A percentile compares a stretch with the other conserved stretches of the same genome.
Conservation (phyloP, 2,329 filamentous ascomycete species). For the Dactylellina leptospora region DNA sequence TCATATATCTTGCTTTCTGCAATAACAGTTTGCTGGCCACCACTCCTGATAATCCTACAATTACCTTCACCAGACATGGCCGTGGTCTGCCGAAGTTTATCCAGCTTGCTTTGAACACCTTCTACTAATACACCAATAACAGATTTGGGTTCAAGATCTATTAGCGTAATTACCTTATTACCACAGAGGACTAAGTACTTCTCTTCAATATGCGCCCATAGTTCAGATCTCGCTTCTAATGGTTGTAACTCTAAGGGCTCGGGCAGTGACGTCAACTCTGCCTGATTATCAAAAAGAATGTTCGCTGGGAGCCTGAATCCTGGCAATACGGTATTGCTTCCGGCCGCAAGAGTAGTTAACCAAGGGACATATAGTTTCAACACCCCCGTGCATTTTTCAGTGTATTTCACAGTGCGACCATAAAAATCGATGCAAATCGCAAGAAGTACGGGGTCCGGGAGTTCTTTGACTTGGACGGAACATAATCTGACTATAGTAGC, state of each 20-base stretch:
- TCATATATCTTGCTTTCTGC: too few relatives aligned
- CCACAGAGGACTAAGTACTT: not conserved
- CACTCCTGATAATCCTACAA: too few relatives aligned
- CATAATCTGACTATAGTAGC: not conserved
- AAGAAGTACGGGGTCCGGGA: not conserved
- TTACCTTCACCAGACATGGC: too few relatives aligned
- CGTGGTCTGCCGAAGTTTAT: too few relatives aligned
- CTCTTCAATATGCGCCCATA: not conserved
- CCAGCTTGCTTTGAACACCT: too few relatives aligned
- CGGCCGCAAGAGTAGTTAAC: not conserved
- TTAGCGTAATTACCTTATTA: too few relatives aligned
- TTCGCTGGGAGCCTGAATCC: not conserved
- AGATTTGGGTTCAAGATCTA: too few relatives aligned
- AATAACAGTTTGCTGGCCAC: too few relatives aligned
- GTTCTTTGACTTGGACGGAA: not conserved
- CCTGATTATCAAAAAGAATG: not conserved
- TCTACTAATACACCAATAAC: too few relatives aligned
- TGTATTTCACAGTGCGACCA: not conserved
- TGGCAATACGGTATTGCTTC: not conserved
- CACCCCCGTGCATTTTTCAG: not conserved
- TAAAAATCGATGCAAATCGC: conserved; percentile 6
- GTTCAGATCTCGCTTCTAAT: not conserved
- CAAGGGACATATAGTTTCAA: not conserved
- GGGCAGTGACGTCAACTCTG: not conserved
- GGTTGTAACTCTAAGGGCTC: not conserved